Evolutionary conservation across 75 land plant species (phyloP).

Genomic region (Cupressus sempervirens): DNA sequence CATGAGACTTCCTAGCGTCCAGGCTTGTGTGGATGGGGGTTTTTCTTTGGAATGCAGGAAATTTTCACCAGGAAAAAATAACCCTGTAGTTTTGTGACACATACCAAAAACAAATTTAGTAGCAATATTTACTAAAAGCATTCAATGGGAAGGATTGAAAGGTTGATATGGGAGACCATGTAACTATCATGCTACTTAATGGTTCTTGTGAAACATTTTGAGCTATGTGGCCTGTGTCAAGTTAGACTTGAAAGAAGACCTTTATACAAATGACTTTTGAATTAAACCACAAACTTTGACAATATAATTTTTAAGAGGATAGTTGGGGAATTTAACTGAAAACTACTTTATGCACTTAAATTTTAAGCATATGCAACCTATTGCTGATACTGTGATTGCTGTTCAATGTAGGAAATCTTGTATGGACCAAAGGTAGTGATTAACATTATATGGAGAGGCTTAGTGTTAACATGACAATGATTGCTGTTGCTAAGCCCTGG

Average conservation of each 20-base stretch:
- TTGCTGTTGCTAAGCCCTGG: no score
- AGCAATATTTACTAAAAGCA: neutral
- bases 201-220: neutral
- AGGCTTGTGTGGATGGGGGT: neutral
- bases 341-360: neutral
- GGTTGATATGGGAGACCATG: neutral
- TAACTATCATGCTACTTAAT: neutral
- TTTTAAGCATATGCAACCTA: neutral
- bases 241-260: neutral
- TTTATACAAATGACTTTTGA: neutral
- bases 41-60: neutral
- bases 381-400: neutral
- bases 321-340: neutral
- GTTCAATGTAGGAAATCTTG: neutral
- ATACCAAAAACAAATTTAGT: neutral
- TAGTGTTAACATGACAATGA: neutral
- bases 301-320: neutral
- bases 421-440: neutral
- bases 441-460: neutral
- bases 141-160: neutral
- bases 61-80: neutral
- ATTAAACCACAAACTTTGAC: neutral
- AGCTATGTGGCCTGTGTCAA: neutral
- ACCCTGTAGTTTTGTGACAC: neutral
- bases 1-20: neutral